Evolutionary conservation across 768 basidiomycete genomes (phyloP).

Genomic region (Podaxis carcinomalis): DNA sequence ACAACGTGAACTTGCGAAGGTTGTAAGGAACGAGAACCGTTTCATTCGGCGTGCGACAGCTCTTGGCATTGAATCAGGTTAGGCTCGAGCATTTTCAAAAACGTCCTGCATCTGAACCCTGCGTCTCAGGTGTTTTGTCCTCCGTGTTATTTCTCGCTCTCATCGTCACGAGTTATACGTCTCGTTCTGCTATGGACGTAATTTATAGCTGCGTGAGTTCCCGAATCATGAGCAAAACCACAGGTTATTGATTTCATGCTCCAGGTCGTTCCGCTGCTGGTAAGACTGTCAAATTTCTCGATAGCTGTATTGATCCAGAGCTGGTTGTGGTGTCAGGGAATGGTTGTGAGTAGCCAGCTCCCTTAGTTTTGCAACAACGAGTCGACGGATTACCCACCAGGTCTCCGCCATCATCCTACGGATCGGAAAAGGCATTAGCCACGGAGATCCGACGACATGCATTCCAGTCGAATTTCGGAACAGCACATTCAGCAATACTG

Average conservation of each 20-base stretch:
- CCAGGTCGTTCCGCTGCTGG: background rate
- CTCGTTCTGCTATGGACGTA: background rate
- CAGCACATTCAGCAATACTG: background rate
- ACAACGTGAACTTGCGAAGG: background rate
- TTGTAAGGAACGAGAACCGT: background rate
- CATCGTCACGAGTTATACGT: background rate
- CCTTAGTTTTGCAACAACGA: background rate
- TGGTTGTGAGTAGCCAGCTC: background rate
- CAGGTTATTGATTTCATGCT: background rate
- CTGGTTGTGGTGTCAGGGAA: background rate
- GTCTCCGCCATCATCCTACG: conserved; percentile 1
- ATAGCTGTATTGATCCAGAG: background rate
- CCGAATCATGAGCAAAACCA: too few relatives aligned
- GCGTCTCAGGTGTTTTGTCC: background rate
- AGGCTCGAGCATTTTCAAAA: background rate
- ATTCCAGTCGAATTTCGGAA: background rate
- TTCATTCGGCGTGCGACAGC: background rate
- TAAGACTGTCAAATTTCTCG: background rate
- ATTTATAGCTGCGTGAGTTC: background rate
- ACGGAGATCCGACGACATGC: background rate
- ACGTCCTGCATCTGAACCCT: background rate
- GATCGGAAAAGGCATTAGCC: conserved; percentile 1
- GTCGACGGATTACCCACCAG: background rate
- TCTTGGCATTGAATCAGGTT: background rate
- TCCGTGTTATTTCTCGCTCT: background rate